Evolutionary conservation across 2,329 filamentous ascomycete genomes (phyloP).

Genomic region (Beauveria sp.): DNA sequence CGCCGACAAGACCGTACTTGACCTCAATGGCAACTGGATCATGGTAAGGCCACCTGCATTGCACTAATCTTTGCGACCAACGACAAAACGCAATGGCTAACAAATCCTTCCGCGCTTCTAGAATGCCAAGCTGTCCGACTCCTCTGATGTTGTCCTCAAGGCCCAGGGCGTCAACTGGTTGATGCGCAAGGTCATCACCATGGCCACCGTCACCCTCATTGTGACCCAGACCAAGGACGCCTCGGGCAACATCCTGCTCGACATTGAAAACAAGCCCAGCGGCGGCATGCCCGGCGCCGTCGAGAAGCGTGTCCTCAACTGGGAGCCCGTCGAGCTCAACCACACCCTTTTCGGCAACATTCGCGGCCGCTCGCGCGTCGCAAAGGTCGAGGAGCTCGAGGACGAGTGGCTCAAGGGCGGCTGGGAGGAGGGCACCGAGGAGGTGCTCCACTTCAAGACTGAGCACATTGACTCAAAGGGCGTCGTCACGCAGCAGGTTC

Average conservation of each 20-base stretch:
- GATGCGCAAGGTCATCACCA: constrained; percentile 17
- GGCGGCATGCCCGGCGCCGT: constrained; percentile 11
- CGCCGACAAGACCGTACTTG: constrained; percentile 10
- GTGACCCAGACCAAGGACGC: constrained; percentile 13
- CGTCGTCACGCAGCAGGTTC: constrained; percentile 9
- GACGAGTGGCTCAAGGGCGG: constrained; percentile 15
- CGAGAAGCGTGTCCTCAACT: constrained; percentile 15
- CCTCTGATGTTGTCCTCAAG: constrained; percentile 15
- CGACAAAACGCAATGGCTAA: not conserved
- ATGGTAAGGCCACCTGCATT: not conserved
- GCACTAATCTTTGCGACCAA: not conserved
- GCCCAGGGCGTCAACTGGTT: constrained; percentile 17
- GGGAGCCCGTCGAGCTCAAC: constrained; percentile 14
- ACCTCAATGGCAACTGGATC: constrained; percentile 12
- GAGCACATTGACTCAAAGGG: constrained; percentile 13
- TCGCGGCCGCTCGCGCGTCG: constrained; percentile 13
- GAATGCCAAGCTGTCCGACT: constrained; percentile 13
- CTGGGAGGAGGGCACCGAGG: constrained; percentile 16
- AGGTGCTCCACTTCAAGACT: constrained; percentile 14
- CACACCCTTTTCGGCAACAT: constrained; percentile 17
- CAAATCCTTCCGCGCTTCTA: not conserved
- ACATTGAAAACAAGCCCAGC: constrained; percentile 15
- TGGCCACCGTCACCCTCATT: constrained; percentile 13
- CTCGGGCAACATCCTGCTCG: constrained; percentile 13
- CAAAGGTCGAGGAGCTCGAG: constrained; percentile 11